Evolutionary conservation across 2,329 filamentous ascomycete genomes (phyloP).

Genomic region (Arachnomyces sp.): DNA sequence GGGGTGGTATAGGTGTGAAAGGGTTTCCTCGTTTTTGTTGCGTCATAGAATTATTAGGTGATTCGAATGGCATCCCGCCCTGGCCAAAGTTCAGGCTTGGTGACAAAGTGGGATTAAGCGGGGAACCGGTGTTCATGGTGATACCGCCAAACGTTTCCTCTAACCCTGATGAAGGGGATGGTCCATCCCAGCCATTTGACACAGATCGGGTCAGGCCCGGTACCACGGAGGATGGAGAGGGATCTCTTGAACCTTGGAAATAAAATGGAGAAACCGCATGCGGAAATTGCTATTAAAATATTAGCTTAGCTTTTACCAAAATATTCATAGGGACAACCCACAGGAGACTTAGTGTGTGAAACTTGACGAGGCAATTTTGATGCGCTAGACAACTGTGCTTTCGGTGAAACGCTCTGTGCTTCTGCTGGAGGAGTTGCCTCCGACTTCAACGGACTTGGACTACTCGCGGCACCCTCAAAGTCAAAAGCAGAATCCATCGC

Average conservation of each 20-base stretch:
- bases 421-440: slow-evolving; percentile 20
- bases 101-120: slow-evolving; percentile 30
- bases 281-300: too few species aligned
- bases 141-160: slow-evolving; percentile 41
- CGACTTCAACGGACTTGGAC: slow-evolving; percentile 34
- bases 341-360: slow-evolving; percentile 17
- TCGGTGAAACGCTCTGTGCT: slow-evolving; percentile 16
- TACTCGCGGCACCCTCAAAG: slow-evolving; percentile 42
- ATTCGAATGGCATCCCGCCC: too few species aligned
- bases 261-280: slow-evolving; percentile 18
- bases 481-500: slow-evolving; percentile 44
- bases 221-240: slow-evolving; percentile 29
- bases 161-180: slow-evolving; percentile 36
- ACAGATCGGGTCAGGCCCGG: slow-evolving; percentile 25
- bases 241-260: slow-evolving; percentile 28
- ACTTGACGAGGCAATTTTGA: slow-evolving; percentile 18
- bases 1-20: slow-evolving; percentile 1
- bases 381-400: slow-evolving; percentile 21
- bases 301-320: too few species aligned
- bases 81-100: slow-evolving; percentile 30
- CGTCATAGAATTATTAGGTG: too few species aligned
- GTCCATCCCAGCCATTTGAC: slow-evolving; percentile 31
- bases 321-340: slow-evolving; percentile 16
- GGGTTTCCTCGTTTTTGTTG: too few species aligned
- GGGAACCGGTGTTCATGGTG: slow-evolving; percentile 38